Evolutionary conservation across 768 basidiomycete species (phyloP), one percentile per base, ranked within the genome.

Genomic region (Phlebiopsis gigantea): DNA sequence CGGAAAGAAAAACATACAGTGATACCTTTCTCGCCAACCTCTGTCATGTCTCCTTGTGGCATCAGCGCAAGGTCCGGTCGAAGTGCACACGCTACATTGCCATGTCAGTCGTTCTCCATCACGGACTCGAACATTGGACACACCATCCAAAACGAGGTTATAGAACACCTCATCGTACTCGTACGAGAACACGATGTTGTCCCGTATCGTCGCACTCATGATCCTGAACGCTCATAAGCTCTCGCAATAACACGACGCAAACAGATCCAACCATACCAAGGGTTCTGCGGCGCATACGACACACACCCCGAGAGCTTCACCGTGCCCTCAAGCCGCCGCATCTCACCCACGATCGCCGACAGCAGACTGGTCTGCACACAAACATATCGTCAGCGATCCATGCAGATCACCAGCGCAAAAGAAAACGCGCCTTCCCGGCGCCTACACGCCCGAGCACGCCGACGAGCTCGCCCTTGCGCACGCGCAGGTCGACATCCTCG

Each of bases 111-210:
- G 46, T 52, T 67, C 4, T 45, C 39, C 39, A 41, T 41, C 10
- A 10, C 10, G 39, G n/a, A 41, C 10, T n/a, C 12, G 4, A 39
- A 9, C 25, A 21, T 12, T 10, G 28, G 24, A 15, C 28, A 86
- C 90, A 39, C 34, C 88, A 74, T 93, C 90, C 4, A 94, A 69
- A 4, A 94, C 92, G 15, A 85, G 66, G 53, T 89, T 79, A 63
- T 95, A 96, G 62, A 92, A 96, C 0, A 76, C 77, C 59, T 89
- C 86, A 51, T 98, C 93, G 59, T 87, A 97, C 62, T 85, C 80
- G 69, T 95, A 89, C 9, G 87, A 93, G 72, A 98, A 98, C 30
- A 91, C 66, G 58, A 98, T 98, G 65, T 98, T 98, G 43, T 93
- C 90, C 34, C 87, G 81, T 49, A 98, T 81, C 1, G 90, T 86